Conservation (phyloP, 805 yeast species). For the Yarrowia sp. region DNA sequence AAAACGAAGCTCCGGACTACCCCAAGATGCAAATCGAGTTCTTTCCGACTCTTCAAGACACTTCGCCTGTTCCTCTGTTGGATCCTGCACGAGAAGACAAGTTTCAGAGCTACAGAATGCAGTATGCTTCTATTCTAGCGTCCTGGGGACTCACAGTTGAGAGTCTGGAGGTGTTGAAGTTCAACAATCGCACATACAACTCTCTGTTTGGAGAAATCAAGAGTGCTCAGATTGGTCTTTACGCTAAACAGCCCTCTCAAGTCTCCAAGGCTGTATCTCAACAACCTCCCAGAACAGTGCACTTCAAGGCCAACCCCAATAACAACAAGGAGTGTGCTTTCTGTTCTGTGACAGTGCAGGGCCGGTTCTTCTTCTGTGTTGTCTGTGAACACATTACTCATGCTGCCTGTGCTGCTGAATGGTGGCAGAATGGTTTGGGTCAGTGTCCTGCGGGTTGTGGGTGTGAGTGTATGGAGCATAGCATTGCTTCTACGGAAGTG, state of each 20-base stretch:
- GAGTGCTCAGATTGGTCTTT: conserved; percentile 42
- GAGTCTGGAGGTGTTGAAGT: conserved; percentile 77
- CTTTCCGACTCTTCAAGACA: conserved; percentile 15
- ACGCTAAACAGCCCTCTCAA: conserved; percentile 1
- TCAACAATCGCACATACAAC: conserved; percentile 55
- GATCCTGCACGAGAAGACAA: conserved; percentile 52
- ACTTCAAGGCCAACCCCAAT: conserved; percentile 40
- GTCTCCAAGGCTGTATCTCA: conserved; percentile 13
- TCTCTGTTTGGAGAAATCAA: conserved; percentile 45
- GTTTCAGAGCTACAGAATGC: conserved; percentile 59
- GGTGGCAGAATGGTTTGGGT: conserved; percentile 69
- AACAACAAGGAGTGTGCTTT: conserved; percentile 57
- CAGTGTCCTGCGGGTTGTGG: conserved; percentile 91
- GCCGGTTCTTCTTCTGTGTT: conserved; percentile 70
- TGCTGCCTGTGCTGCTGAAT: conserved; percentile 73
- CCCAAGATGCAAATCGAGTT: conserved; percentile 34
- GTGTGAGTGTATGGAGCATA: conserved; percentile 59
- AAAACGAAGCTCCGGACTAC: conserved; percentile 6
- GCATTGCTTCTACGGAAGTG: conserved; percentile 17
- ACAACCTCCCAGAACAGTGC: conserved; percentile 28
- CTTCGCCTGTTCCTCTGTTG: conserved; percentile 51
- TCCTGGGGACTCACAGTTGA: conserved; percentile 86
- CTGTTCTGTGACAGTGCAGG: conserved; percentile 69
- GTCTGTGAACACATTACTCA: conserved; percentile 82
- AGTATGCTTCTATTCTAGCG: conserved; percentile 78